Percentiles rank a stretch among this genome's conserved stretches.
phyloP scores from a whole-genome alignment of 1,284 basidiomycete species.

The Chalciporus sp. region DNA sequence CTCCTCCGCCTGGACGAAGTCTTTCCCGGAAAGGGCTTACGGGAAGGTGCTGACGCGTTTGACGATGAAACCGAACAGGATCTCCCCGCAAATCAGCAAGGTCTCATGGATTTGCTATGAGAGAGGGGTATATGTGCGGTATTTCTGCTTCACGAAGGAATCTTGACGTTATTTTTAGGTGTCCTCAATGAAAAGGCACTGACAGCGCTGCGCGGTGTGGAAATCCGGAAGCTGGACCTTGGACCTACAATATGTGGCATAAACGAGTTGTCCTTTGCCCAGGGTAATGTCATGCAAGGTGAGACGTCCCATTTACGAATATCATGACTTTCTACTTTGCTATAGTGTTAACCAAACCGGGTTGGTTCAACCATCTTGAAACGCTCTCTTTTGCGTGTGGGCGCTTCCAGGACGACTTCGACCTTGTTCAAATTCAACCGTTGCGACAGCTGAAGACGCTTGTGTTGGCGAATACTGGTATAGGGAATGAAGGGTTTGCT shows the following conservation, averaged over 20 bases:
- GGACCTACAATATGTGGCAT: conserved; percentile 48
- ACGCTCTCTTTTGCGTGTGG: conserved; percentile 51
- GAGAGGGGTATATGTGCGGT: conserved; percentile 8
- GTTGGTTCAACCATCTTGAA: conserved; percentile 52
- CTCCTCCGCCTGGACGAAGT: conserved; percentile 5
- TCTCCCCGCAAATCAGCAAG: conserved; percentile 13
- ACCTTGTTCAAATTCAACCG: conserved; percentile 53
- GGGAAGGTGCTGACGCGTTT: background rate
- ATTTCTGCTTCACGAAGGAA: background rate
- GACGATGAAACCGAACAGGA: background rate
- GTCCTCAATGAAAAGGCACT: conserved; percentile 43
- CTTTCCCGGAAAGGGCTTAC: conserved; percentile 6
- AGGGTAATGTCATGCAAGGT: conserved; percentile 48
- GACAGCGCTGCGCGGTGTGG: conserved; percentile 41
- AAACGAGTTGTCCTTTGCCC: conserved; percentile 50
- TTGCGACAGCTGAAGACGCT: conserved; percentile 52
- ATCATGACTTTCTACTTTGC: conserved; percentile 3
- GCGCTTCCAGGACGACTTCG: conserved; percentile 45
- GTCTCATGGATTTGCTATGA: conserved; percentile 13
- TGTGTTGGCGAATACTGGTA: conserved; percentile 54
- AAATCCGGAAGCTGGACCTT: conserved; percentile 42
- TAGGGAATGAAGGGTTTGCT: conserved; percentile 62
- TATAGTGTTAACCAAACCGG: conserved; percentile 52
- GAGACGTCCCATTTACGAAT: conserved; percentile 4
- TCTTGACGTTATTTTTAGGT: conserved; percentile 31